Base-by-base conservation (phyloP, 139 green algal genomes). In the Closterium sp. region DNA sequence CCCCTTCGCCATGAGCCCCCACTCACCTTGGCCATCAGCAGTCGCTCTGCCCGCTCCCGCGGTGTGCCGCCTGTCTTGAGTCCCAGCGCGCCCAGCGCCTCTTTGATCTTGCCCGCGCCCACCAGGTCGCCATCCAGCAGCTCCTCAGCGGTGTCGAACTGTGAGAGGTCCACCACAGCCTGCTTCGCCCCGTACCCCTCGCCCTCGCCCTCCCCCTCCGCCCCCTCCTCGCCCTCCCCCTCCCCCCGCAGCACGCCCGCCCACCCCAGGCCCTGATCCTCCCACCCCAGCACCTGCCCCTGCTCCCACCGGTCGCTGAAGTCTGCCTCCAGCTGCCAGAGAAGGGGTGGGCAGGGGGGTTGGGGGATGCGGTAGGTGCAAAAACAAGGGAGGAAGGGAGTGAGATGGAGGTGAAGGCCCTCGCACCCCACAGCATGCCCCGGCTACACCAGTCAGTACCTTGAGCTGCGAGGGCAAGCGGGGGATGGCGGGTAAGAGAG, bases 51-150 rank as follows among this genome's bases (percentile, higher is more conserved):
- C 1, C 98, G 94, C 94, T 99, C 96, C 84, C 93, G 87, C 28
- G 94, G 92, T 7, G 98, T 99, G 76, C 98, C 98, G 9, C 98
- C 98, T 85, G 93, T 96, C 94, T 99, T 99, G 23, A 99, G 95
- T 19, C 97, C 97, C 90, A 98, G 87, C 31, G 94, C 92, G 0
- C 88, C 33, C 34, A 99, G 96, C 33, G 96, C 96, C 88, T 94
- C 90, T 38, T 95, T 94, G 43, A 94, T 30, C 28, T 86, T 84
- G 21, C 91, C 93, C 9, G 83, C 36, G 31, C 34, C 83, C 19
- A 95, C 34, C 28, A 91, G 31, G 23, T 90, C 85, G 9, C 25
- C 38, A 21, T 89, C 88, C 25, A 93, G 76, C 76, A 99, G 94
- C 92, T 99, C 97, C 35, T 98, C 96, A 2, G 96, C 92, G 23